Evolutionary conservation across 148 eudicot species (phyloP).

Genomic region (Rhododendron simsii): DNA sequence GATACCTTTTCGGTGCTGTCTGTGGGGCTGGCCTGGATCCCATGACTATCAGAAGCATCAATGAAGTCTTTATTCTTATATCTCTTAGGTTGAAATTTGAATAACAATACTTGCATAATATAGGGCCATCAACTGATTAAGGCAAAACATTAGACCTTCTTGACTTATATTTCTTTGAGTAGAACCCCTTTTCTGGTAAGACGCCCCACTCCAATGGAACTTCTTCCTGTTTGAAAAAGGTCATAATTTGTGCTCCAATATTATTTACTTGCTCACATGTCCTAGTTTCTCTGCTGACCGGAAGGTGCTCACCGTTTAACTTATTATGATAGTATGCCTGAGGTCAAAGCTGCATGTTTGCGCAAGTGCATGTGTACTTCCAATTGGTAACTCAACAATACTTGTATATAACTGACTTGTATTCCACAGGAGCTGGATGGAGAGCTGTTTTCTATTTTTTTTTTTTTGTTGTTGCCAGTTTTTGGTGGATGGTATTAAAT

Average conservation of each 20-base stretch:
- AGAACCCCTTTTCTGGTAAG: neutral
- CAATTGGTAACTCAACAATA: neutral
- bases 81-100: neutral
- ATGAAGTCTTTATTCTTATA: neutral
- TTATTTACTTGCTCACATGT: neutral
- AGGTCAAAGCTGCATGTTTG: neutral
- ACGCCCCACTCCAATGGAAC: neutral
- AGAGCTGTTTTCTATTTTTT: neutral
- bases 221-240: neutral
- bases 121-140: neutral
- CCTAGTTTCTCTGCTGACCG: neutral
- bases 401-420: neutral
- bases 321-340: neutral
- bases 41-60: neutral
- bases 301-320: neutral
- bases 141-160: neutral
- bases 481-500: neutral
- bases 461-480: neutral
- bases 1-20: neutral
- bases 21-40: neutral
- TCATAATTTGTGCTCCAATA: neutral
- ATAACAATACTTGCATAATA: neutral
- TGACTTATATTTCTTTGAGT: neutral
- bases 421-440: neutral
- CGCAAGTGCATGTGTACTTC: neutral